phyloP scores from a whole-genome alignment of 1,139 yeast genomes.

The Wickerhamomyces sp. region DNA sequence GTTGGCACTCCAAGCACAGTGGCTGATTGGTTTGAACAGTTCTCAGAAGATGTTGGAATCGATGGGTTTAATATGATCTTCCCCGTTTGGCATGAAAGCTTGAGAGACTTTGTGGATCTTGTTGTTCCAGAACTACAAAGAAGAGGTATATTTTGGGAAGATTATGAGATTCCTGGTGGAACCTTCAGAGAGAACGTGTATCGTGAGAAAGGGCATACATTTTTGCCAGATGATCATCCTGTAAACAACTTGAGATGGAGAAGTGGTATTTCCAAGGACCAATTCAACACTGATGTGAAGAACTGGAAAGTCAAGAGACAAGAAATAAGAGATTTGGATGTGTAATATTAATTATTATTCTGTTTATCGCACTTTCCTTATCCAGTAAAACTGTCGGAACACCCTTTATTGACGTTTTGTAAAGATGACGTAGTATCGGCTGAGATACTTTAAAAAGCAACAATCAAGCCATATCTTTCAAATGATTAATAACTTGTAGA shows the following conservation, averaged over 20 bases:
- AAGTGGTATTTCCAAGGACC: slow-evolving; percentile 9
- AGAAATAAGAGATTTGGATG: background rate
- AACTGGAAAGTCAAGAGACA: slow-evolving; percentile 4
- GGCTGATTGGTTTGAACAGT: slow-evolving; percentile 25
- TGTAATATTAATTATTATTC: background rate
- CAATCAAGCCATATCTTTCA: too few species aligned
- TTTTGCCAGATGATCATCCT: slow-evolving; percentile 25
- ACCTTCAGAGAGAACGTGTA: slow-evolving; percentile 23
- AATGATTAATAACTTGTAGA: too few species aligned
- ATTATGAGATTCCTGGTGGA: slow-evolving; percentile 24
- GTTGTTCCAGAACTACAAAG: slow-evolving; percentile 27
- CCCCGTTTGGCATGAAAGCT: slow-evolving; percentile 25
- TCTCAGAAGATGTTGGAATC: slow-evolving; percentile 26
- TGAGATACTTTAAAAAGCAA: too few species aligned
- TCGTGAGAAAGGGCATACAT: slow-evolving; percentile 24
- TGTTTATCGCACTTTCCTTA: background rate
- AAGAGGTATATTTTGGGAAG: slow-evolving; percentile 26
- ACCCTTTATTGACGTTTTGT: background rate
- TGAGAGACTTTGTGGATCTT: slow-evolving; percentile 26
- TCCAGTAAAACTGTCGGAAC: background rate
- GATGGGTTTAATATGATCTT: slow-evolving; percentile 29
- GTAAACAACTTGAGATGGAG: slow-evolving; percentile 34
- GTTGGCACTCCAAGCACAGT: slow-evolving; percentile 25
- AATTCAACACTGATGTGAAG: slow-evolving; percentile 8
- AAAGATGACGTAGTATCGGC: too few species aligned